These are phyloP conservation scores for Phyllosticta capitalensis DNA, from an alignment of 2,329 filamentous ascomycete species.

Conservation along the genomic window DNA sequence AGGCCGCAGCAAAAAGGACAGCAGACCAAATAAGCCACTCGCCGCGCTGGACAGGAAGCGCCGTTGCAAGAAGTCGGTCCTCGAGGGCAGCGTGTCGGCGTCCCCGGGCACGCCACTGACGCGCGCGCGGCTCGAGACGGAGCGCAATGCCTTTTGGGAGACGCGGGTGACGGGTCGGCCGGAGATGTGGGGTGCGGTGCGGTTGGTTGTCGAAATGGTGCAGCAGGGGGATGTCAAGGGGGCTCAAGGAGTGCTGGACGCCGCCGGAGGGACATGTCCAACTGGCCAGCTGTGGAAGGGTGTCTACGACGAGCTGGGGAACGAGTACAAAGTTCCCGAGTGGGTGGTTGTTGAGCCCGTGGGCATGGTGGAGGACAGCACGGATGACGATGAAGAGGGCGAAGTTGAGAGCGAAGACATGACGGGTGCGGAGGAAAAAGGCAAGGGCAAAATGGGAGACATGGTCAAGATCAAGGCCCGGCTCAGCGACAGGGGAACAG, in stretches of 20 bases:
- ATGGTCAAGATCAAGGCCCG: constrained; percentile 24
- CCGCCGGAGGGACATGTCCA: constrained; percentile 50
- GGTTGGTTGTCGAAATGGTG: constrained; percentile 57
- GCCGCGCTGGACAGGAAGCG: constrained; percentile 1
- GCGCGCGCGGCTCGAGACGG: constrained; percentile 54
- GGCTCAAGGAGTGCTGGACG: constrained; percentile 72
- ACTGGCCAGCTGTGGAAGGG: constrained; percentile 32
- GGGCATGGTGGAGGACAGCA: constrained; percentile 25
- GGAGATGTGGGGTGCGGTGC: constrained; percentile 74
- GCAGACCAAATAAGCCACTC: constrained; percentile 7
- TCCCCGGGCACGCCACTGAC: constrained; percentile 47
- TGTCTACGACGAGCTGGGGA: constrained; percentile 36
- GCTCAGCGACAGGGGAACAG: constrained; percentile 29
- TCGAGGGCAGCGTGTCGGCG: constrained; percentile 4
- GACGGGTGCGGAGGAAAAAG: constrained; percentile 22
- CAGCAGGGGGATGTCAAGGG: constrained; percentile 41
- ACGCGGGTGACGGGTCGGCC: constrained; percentile 68
- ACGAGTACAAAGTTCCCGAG: constrained; percentile 34
- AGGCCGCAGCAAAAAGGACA: not conserved
- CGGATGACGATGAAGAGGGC: constrained; percentile 19
- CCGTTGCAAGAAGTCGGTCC: constrained; percentile 2
- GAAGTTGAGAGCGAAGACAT: constrained; percentile 15
- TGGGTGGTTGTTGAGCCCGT: constrained; percentile 38
- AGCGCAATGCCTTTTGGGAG: constrained; percentile 81
- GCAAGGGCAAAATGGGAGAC: constrained; percentile 23